A percentile compares a stretch with the other conserved stretches of the same genome.
Evolutionary conservation across 768 basidiomycete species (phyloP).

Genomic region (Trametes maxima): DNA sequence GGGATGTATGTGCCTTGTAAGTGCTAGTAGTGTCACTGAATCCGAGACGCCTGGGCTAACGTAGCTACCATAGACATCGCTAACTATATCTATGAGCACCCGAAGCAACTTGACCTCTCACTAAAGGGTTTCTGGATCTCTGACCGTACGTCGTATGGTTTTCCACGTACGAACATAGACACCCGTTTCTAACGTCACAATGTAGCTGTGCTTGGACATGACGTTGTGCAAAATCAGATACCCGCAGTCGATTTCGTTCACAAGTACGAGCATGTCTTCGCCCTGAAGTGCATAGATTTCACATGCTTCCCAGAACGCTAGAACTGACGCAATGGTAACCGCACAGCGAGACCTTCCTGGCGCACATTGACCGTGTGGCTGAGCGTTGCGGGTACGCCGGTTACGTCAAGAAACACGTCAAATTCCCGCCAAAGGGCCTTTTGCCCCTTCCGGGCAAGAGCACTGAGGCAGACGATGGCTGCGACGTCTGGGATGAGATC

Average conservation of each 20-base stretch:
- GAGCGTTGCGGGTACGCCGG: constrained; percentile 61
- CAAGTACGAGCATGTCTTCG: constrained; percentile 69
- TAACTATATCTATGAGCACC: constrained; percentile 68
- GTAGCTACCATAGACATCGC: constrained; percentile 57
- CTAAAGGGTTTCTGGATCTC: constrained; percentile 74
- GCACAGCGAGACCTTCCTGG: constrained; percentile 61
- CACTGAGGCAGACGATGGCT: constrained; percentile 47
- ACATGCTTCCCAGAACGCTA: background rate
- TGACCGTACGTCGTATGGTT: constrained; percentile 56
- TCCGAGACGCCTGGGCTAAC: background rate
- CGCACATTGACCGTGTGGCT: constrained; percentile 55
- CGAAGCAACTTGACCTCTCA: constrained; percentile 51
- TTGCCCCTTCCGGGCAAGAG: constrained; percentile 71
- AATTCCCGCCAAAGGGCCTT: constrained; percentile 60
- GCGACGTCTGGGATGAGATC: constrained; percentile 70
- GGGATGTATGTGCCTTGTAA: constrained; percentile 67
- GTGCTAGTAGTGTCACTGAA: constrained; percentile 23
- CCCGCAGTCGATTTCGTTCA: constrained; percentile 76
- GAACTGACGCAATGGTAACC: background rate
- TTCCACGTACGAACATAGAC: too few relatives aligned
- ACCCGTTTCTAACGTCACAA: background rate
- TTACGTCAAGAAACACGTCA: constrained; percentile 63
- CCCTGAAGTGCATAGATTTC: constrained; percentile 58
- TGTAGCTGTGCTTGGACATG: constrained; percentile 32
- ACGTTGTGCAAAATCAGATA: constrained; percentile 67